Base-by-base conservation (phyloP, 2,329 filamentous ascomycete genomes). In the Diaporthe citrichinensis region DNA sequence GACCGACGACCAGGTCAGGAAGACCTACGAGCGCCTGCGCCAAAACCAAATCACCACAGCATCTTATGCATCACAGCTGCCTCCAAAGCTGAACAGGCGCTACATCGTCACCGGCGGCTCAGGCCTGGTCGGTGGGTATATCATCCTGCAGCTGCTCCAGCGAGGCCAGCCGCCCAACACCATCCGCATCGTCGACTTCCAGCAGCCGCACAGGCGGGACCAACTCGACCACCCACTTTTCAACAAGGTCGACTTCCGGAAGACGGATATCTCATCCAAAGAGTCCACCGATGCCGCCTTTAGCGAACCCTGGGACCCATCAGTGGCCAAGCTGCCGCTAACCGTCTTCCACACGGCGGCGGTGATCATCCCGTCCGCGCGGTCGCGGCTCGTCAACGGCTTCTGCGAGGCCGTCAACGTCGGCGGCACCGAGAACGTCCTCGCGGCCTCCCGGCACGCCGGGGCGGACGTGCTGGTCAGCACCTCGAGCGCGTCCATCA, bases 341-440 rank as follows among this genome's bases (percentile, higher is more conserved):
- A 90, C 89, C 1, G 89, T 91, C 20, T 90, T 89, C 78, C 90
- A 91, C 81, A 90, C 75, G 4, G 88, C 87, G 14, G 88, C 88
- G 4, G 80, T 85, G 39, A 89, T 90, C 71, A 80, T 84, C 9
- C 81, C 86, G 0, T 82, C 82, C 0, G 87, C 89, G 61, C 85
- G 88, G 49, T 83, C 84, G 25, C 78, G 80, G 76, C 80, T 80
- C 3, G 84, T 85, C 28, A 86, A 86, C 62, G 82, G 81, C 4
- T 81, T 83, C 44, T 83, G 84, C 72, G 81, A 83, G 74, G 81
- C 83, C 28, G 84, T 89, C 76, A 90, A 90, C 71, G 80, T 89
- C 28, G 80, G 83, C n/a, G 88, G 88, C 14, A 87, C 87, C 6
- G 76, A 78, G 34, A 85, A 89, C 67, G 84, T 89, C 4, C 78